These are phyloP conservation scores for Chlamydomonas eustigma DNA, from an alignment of 139 green algal genomes.

Conservation along the genomic window DNA sequence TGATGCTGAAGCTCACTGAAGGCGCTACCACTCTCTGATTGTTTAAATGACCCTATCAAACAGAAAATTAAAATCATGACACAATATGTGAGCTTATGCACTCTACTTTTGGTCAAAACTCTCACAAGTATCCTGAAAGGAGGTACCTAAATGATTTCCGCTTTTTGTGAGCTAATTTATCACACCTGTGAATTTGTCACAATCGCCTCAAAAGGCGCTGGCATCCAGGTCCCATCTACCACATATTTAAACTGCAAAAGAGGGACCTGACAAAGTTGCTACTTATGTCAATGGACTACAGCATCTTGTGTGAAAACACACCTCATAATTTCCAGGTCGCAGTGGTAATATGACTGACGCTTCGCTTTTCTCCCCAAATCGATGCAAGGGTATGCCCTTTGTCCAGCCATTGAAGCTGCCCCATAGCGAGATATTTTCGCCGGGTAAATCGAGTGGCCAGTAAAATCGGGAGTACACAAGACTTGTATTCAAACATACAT, in stretches of 20 bases:
- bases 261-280: no score
- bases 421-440: neutral
- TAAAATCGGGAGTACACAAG: slow-evolving; percentile 7
- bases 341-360: slow-evolving; percentile 21
- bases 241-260: slow-evolving; percentile 38
- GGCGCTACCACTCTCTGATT: slow-evolving; percentile 28
- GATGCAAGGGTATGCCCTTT: slow-evolving; percentile 22
- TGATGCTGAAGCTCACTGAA: slow-evolving; percentile 19
- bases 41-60: slow-evolving; percentile 24
- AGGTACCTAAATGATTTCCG: no score
- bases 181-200: slow-evolving; percentile 27
- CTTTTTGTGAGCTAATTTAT: no score
- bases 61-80: no score
- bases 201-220: slow-evolving; percentile 23
- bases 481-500: neutral
- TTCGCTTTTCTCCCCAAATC: neutral
- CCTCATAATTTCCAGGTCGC: slow-evolving; percentile 26
- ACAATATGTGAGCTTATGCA: no score
- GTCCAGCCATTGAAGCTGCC: slow-evolving; percentile 29
- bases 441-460: neutral
- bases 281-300: no score
- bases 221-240: slow-evolving; percentile 27
- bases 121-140: no score
- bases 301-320: neutral
- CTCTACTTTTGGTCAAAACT: no score